phyloP scores from a whole-genome alignment of 768 basidiomycete species.

The Artomyces pyxidatus region DNA sequence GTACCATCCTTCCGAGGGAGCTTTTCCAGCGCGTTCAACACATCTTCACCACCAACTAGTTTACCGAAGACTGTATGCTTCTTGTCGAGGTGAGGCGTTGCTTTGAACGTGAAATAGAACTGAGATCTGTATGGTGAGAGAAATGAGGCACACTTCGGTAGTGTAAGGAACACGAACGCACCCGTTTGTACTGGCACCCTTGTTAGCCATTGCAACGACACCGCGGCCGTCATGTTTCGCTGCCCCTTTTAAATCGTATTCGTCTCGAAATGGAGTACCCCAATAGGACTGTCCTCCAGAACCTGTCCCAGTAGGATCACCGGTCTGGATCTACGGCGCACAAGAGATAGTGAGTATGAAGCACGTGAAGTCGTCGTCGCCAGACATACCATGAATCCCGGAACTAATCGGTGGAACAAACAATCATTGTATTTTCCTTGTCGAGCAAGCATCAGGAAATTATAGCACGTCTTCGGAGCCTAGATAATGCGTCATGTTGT shows the following conservation, averaged over 20 bases:
- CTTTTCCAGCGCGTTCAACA: constrained; percentile 77
- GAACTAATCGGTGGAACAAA: constrained; percentile 88
- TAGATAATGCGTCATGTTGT: constrained; percentile 21
- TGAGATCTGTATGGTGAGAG: constrained; percentile 53
- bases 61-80: constrained; percentile 98
- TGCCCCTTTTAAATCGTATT: constrained; percentile 81
- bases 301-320: constrained; percentile 95
- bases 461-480: constrained; percentile 99
- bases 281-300: constrained; percentile 88
- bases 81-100: constrained; percentile 79
- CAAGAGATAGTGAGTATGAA: constrained; percentile 6
- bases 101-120: constrained; percentile 86
- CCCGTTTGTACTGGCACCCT: constrained; percentile 87
- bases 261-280: constrained; percentile 95
- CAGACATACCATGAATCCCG: constrained; percentile 81
- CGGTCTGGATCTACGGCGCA: constrained; percentile 76
- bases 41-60: constrained; percentile 91
- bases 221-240: constrained; percentile 84
- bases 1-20: constrained; percentile 77
- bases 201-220: constrained; percentile 90
- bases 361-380: background rate
- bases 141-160: no score
- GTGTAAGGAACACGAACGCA: no score
- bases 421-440: constrained; percentile 86
- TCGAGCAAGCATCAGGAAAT: constrained; percentile 90